Percentiles rank a stretch among this genome's conserved stretches.
These are phyloP conservation scores for Podospora pseudocomata DNA, from an alignment of 495 filamentous ascomycete genomes.

Conservation along the genomic window DNA sequence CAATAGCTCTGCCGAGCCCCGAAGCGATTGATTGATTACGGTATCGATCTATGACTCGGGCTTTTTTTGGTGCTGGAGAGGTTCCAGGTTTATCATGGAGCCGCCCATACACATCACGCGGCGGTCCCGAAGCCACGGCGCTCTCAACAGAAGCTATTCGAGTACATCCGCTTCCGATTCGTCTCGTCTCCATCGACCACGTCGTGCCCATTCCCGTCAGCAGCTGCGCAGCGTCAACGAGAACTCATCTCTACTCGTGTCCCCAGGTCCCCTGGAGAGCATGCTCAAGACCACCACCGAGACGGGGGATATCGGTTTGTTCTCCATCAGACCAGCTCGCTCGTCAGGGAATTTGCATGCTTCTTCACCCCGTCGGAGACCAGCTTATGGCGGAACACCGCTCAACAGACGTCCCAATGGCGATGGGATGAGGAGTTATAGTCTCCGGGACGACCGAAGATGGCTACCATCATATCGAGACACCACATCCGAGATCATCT, in stretches of 20 bases:
- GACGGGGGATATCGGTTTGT: conserved; percentile 62
- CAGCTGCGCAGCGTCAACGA: conserved; percentile 39
- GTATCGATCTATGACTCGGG: not conserved
- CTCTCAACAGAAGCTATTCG: conserved; percentile 36
- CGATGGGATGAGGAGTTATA: conserved; percentile 9
- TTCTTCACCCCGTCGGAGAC: conserved; percentile 18
- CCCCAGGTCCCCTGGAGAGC: conserved; percentile 49
- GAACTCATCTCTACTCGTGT: conserved; percentile 36
- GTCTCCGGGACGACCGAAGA: conserved; percentile 28
- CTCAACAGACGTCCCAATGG: not conserved
- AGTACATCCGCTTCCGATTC: conserved; percentile 23
- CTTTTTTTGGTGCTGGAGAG: not conserved
- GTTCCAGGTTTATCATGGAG: conserved; percentile 31
- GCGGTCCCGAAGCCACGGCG: conserved; percentile 44
- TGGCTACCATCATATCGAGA: conserved; percentile 43
- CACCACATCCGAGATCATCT: conserved; percentile 44
- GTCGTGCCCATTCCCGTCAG: conserved; percentile 13
- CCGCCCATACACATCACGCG: conserved; percentile 32
- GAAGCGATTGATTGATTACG: conserved; percentile 6
- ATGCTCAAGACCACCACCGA: conserved; percentile 72
- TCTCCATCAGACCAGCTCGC: conserved; percentile 52
- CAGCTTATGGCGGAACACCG: conserved; percentile 10
- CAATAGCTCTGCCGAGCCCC: conserved; percentile 5
- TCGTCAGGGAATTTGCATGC: conserved; percentile 31
- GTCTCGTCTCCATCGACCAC: conserved; percentile 3